These are phyloP conservation scores for Golubevia pallescens DNA, from an alignment of 1,284 basidiomycete genomes.

Conservation along the genomic window DNA sequence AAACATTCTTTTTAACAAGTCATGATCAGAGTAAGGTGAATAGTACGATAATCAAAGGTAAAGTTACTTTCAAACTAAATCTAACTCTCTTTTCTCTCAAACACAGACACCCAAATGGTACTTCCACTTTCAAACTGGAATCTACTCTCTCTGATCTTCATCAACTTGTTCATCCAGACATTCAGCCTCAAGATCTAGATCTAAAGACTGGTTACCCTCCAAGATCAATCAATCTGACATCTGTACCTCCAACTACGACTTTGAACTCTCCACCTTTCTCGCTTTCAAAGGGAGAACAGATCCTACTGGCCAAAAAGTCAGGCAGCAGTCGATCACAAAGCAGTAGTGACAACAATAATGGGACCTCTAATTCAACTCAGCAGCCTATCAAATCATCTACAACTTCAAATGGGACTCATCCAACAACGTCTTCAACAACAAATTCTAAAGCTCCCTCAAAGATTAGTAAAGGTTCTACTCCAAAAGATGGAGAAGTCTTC, in stretches of 20 bases:
- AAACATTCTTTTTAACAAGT: too few relatives aligned
- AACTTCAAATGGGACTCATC: not conserved
- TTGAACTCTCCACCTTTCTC: constrained; percentile 10
- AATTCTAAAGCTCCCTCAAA: not conserved
- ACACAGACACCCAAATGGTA: too few relatives aligned
- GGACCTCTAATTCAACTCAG: constrained; percentile 14
- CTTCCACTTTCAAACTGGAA: too few relatives aligned
- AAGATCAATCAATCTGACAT: constrained; percentile 8
- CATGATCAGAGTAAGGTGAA: too few relatives aligned
- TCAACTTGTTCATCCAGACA: not conserved
- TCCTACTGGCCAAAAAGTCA: constrained; percentile 18
- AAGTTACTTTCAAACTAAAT: too few relatives aligned
- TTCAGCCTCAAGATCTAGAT: too few relatives aligned
- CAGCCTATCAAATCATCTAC: constrained; percentile 10
- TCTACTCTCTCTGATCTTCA: too few relatives aligned
- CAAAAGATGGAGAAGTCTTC: not conserved
- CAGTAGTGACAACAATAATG: too few relatives aligned
- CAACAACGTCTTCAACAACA: not conserved
- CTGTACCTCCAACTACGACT: not conserved
- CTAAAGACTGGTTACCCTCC: constrained; percentile 33
- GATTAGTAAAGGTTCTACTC: not conserved
- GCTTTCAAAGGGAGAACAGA: constrained; percentile 25
- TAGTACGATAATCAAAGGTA: too few relatives aligned
- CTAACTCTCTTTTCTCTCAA: too few relatives aligned
- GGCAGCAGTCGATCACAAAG: constrained; percentile 1